Conservation (phyloP, 768 basidiomycete genomes). For the Boletus subparvulus region DNA sequence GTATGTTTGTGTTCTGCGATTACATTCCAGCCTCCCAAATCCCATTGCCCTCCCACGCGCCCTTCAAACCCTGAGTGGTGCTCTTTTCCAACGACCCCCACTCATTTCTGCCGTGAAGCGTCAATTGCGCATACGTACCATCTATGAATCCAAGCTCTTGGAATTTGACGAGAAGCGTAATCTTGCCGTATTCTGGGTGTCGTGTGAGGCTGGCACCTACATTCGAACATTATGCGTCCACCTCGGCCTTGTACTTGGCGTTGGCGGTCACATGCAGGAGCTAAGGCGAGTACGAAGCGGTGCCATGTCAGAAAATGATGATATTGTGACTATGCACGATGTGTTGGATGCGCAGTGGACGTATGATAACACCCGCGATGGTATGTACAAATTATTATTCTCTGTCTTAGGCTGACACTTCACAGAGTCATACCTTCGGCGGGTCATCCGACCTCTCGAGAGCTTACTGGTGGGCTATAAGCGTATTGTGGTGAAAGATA, state of each 20-base stretch:
- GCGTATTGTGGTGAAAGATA: conserved; percentile 98
- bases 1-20: conserved; percentile 93
- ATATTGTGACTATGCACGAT: conserved; percentile 99
- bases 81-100: conserved; percentile 97
- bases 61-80: conserved; percentile 95
- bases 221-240: conserved; percentile 98
- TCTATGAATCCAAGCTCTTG: conserved; percentile 91
- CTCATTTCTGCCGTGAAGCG: conserved; percentile 99
- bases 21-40: conserved; percentile 80
- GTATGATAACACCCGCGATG: conserved; percentile 96
- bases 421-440: conserved; percentile 91
- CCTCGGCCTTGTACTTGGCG: conserved; percentile 88
- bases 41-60: conserved; percentile 88
- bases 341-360: conserved; percentile 98
- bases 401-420: conserved; percentile 13
- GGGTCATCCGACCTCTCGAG: conserved; percentile 93
- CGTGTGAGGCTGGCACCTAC: conserved; percentile 97
- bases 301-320: conserved; percentile 96
- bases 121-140: conserved; percentile 94
- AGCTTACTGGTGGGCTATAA: conserved; percentile 94
- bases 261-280: conserved; percentile 99
- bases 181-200: conserved; percentile 97
- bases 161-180: conserved; percentile 98
- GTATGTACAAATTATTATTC: conserved; percentile 41
- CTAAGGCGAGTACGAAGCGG: conserved; percentile 91